Evolutionary conservation across 2,329 filamentous ascomycete species (phyloP).

Genomic region (Dothideomycetes sp.): DNA sequence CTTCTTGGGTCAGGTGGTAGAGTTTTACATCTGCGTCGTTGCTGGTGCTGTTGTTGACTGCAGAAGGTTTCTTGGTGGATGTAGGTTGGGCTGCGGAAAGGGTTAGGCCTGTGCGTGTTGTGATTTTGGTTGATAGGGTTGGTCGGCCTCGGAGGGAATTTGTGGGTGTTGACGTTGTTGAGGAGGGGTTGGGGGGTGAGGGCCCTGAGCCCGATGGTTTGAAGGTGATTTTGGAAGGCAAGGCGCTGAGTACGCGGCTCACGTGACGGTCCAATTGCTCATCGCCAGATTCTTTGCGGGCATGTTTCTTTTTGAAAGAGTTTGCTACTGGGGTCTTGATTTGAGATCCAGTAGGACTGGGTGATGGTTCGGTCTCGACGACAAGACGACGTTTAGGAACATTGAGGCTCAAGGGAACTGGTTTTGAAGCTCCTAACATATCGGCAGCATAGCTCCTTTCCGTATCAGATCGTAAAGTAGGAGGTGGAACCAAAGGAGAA

Average conservation of each 20-base stretch:
- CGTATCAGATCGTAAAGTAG: slow-evolving; percentile 13
- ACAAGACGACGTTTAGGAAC: slow-evolving; percentile 32
- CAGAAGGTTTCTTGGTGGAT: not conserved
- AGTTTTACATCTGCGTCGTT: slow-evolving; percentile 63
- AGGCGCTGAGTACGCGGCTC: slow-evolving; percentile 26
- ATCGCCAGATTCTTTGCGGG: slow-evolving; percentile 41
- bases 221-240: slow-evolving; percentile 36
- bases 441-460: slow-evolving; percentile 9
- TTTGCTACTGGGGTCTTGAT: not conserved
- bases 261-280: slow-evolving; percentile 54
- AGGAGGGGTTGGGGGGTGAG: slow-evolving; percentile 18
- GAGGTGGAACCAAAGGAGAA: slow-evolving; percentile 3
- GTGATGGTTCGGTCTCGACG: slow-evolving; percentile 2
- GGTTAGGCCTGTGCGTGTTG: slow-evolving; percentile 11
- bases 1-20: slow-evolving; percentile 80
- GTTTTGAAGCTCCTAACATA: slow-evolving; percentile 12
- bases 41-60: no score
- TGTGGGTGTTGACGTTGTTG: not conserved
- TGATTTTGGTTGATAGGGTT: not conserved
- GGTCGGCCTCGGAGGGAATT: not conserved
- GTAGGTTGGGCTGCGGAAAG: slow-evolving; percentile 12
- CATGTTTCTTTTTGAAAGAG: slow-evolving; percentile 4
- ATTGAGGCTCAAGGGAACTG: slow-evolving; percentile 34
- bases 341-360: not conserved
- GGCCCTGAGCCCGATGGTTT: slow-evolving; percentile 59